Conservation (phyloP, 2,329 filamentous ascomycete species). For the Metarhizium anisopliae region DNA sequence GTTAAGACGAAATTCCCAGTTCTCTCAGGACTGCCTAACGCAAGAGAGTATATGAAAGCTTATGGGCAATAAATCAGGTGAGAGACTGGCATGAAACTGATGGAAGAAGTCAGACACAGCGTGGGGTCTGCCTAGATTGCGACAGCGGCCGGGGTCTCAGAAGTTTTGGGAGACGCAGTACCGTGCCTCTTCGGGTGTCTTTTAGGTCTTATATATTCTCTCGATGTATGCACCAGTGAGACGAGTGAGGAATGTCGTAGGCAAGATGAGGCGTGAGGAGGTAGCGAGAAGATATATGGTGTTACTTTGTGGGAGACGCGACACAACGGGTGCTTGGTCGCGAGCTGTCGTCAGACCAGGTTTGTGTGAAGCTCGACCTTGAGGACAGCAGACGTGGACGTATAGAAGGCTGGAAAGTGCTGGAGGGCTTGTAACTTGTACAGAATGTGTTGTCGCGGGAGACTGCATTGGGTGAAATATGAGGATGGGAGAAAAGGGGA, state of each 20-base stretch:
- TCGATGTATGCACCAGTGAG: background rate
- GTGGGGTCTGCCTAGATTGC: conserved; percentile 1
- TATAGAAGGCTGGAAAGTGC: background rate
- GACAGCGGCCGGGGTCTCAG: conserved; percentile 6
- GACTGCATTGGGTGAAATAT: conserved; percentile 4
- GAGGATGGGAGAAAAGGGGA: background rate
- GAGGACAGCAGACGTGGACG: background rate
- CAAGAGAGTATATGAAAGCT: background rate
- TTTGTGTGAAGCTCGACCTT: background rate
- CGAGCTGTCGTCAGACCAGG: conserved; percentile 5
- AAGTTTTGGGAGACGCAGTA: conserved; percentile 1
- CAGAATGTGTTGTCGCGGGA: conserved; percentile 6
- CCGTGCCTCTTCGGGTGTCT: conserved; percentile 1
- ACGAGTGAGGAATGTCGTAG: conserved; percentile 7
- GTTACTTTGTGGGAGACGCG: background rate
- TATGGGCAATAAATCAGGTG: background rate
- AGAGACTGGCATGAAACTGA: conserved; percentile 5
- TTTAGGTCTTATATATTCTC: conserved; percentile 10
- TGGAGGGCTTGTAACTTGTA: conserved; percentile 1
- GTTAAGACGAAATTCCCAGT: background rate
- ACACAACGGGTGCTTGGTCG: background rate
- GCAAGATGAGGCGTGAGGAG: conserved; percentile 4
- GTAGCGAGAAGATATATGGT: conserved; percentile 2
- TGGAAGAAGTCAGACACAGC: conserved; percentile 5
- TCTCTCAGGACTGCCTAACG: background rate